Evolutionary conservation across 257 asterid species (phyloP).

Genomic region (Capsicum chinense): DNA sequence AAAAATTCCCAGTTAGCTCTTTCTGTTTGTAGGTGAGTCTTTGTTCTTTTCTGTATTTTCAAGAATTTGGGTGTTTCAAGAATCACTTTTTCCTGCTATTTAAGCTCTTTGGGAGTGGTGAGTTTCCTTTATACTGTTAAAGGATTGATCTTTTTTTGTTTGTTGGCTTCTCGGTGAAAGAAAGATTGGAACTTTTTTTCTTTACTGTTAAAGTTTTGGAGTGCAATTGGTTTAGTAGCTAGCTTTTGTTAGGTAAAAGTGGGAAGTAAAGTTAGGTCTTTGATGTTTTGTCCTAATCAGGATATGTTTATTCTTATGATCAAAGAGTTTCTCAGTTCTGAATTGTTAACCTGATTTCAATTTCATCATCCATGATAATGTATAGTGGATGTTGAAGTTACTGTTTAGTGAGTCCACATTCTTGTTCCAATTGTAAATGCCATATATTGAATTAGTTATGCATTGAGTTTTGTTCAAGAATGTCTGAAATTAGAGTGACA

Average conservation of each 20-base stretch:
- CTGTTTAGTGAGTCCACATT: slow-evolving; percentile 20
- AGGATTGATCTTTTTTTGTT: neutral
- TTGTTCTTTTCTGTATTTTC: slow-evolving; percentile 44
- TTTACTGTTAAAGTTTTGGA: neutral
- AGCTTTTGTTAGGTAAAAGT: neutral
- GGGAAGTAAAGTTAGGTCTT: neutral
- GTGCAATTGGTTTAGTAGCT: neutral
- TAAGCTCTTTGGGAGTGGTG: neutral
- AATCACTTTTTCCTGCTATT: slow-evolving; percentile 38
- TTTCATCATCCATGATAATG: neutral
- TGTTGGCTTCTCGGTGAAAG: neutral
- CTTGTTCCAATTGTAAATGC: slow-evolving; percentile 36
- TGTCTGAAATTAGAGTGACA: slow-evolving; percentile 72
- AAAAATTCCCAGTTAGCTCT: slow-evolving; percentile 46
- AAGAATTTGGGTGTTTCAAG: slow-evolving; percentile 42
- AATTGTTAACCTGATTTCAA: slow-evolving; percentile 16
- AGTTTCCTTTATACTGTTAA: slow-evolving; percentile 5
- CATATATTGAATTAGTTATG: slow-evolving; percentile 35
- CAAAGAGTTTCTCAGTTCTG: neutral
- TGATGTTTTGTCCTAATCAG: neutral
- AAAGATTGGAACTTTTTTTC: neutral
- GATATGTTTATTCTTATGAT: neutral
- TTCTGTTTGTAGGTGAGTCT: slow-evolving; percentile 43
- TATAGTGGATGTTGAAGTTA: neutral
- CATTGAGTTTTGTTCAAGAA: slow-evolving; percentile 39